These are phyloP conservation scores for button mushroom (Agaricus bisporus) DNA, from an alignment of 768 basidiomycete species.

Conservation along the genomic window DNA sequence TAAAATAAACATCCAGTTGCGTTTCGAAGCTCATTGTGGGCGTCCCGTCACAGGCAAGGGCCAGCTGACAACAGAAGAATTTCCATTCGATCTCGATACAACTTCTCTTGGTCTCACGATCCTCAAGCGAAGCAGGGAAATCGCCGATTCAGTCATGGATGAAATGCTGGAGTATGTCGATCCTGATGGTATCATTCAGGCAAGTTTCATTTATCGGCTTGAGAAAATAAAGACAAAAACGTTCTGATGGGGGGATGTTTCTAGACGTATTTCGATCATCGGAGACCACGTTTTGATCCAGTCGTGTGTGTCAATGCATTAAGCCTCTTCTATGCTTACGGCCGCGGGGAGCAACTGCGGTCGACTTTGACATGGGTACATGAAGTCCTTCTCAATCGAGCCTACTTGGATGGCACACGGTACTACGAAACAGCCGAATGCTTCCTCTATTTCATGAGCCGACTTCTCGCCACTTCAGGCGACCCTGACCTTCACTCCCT, in stretches of 20 bases:
- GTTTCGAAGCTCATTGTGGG: background rate
- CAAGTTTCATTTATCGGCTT: slow-evolving; percentile 12
- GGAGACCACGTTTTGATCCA: slow-evolving; percentile 46
- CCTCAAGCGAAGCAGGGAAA: slow-evolving; percentile 22
- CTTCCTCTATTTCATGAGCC: slow-evolving; percentile 46
- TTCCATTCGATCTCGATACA: slow-evolving; percentile 53
- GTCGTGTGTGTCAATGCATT: slow-evolving; percentile 47
- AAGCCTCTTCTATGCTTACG: slow-evolving; percentile 42
- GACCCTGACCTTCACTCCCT: slow-evolving; percentile 30
- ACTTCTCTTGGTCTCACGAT: slow-evolving; percentile 49
- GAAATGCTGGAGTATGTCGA: slow-evolving; percentile 49
- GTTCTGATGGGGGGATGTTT: background rate
- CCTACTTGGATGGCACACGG: slow-evolving; percentile 48
- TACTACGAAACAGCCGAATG: slow-evolving; percentile 49
- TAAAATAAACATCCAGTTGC: no score
- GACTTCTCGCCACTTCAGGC: slow-evolving; percentile 31
- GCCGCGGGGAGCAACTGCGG: slow-evolving; percentile 39
- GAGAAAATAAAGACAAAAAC: background rate
- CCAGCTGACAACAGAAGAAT: slow-evolving; percentile 39
- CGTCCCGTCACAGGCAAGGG: slow-evolving; percentile 23
- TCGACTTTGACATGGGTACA: slow-evolving; percentile 42
- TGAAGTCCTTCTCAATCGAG: slow-evolving; percentile 43
- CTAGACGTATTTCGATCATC: slow-evolving; percentile 48
- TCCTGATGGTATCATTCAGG: slow-evolving; percentile 46
- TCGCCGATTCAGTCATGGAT: slow-evolving; percentile 42